Evolutionary conservation across 2,329 filamentous ascomycete genomes (phyloP), one percentile per base, ranked within the genome.

Genomic region (Aspergillus terreus): DNA sequence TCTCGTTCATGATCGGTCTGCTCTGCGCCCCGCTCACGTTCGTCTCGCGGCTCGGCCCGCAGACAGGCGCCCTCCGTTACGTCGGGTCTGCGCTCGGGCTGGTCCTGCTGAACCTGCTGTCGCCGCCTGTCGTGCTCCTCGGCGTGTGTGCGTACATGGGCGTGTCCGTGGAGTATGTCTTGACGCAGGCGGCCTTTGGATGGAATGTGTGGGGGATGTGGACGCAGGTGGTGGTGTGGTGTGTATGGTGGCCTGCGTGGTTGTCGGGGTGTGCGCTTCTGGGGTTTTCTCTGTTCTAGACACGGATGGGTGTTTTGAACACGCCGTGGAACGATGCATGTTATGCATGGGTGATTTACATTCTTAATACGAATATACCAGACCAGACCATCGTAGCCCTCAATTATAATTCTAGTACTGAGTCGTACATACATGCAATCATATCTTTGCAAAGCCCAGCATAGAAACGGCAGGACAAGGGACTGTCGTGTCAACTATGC

Each of bases 241-340:
- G 90, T 67, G 85, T 96, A 41, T 96, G 92, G 92, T 94, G 90
- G 87, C 92, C 92, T 0, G 90, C 90, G 6, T 96, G 92, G 92
- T 70, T 94, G 35, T 81, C 85, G 6, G 88, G 76, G 4, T 67
- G 65, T 53, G 62, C 70, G 1, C 51, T 70, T 27, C 47, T 72
- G 44, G 68, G 65, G 19, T 67, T 64, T 27, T 71, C 68, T 4
- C 49, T 74, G 41, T 67, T 71, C 44, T 59, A 36, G 23, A 23
- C 23, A 23, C 6, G 23, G 23, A 23, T 23, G 23, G 42, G 5
- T 10, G 27, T 9, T 30, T 3, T 30, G 7, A 7, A 25, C 4
- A 12, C 15, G 1, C 15, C 21, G 10, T 30, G 9, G 23, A 23
- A 19, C 12, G 36, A 11, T 42, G 14, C 25, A 7, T 11, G 14